Evolutionary conservation across 2,329 filamentous ascomycete species (phyloP), one percentile per base, ranked within the genome.

Genomic region (Tympanopsis confertula): DNA sequence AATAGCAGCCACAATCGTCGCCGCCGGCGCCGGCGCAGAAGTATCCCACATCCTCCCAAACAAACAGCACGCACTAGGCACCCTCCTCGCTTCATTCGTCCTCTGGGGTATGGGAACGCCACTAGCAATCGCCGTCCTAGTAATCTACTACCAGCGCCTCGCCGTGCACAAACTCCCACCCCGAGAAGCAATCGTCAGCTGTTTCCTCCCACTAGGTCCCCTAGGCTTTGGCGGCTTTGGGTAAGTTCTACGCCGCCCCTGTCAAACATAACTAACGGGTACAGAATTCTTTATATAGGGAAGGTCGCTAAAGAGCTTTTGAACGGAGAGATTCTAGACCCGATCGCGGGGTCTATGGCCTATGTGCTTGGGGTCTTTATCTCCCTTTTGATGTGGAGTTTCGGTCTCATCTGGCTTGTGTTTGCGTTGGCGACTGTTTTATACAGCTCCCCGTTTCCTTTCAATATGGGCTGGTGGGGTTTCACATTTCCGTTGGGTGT

Each of bases 141-240:
- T 73, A 10, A 68, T 85, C 26, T 86, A 85, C 55, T 82, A 82
- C 49, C 74, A 80, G 41, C 74, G 80, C 10, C 62, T 86, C 7
- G 75, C 73, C 3, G 53, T 84, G 3, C 71, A 84, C 54, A 74
- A 76, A 28, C 63, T 84, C 13, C 79, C 79, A 0, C 70, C 77
- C 1, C 65, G 71, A 36, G 80, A 82, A 49, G 71, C 77, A 39
- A 77, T 84, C 32, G 77, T 83, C 7, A 79, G 72, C 2, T 71
- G 75, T 5, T 81, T 84, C 45, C 57, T 85, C 0, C 79, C 80
- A 1, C 61, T 84, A 0, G 78, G 80, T 0, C 78, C 79, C 0
- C 56, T 82, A 1, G 78, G 78, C 0, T 75, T 81, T 51, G 79
- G 78, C 13, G 76, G 74, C 2, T 84, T 71, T 49, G 69, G 62